These are phyloP conservation scores for Sphagnum contortum DNA, from an alignment of 225 moss, liverwort and hornwort genomes.

Conservation along the genomic window DNA sequence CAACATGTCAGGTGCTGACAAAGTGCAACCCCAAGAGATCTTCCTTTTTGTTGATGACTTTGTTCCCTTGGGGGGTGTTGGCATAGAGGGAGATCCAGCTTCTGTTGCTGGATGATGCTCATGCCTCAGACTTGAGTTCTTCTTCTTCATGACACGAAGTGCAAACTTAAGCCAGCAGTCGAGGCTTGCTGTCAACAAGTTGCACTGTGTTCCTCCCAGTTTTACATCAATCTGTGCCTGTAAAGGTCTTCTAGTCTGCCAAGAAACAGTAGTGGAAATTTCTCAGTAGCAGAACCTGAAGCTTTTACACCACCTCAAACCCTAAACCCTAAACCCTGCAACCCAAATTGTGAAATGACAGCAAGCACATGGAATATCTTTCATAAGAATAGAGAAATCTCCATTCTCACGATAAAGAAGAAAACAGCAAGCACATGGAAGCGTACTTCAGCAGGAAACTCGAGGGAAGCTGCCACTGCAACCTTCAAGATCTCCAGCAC, in stretches of 20 bases:
- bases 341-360: too few relatives aligned
- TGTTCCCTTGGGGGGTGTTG: conserved; percentile 17
- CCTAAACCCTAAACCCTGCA: too few relatives aligned
- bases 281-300: too few relatives aligned
- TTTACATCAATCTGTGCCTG: conserved; percentile 72
- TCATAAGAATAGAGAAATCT: too few relatives aligned
- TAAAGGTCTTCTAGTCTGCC: conserved; percentile 38
- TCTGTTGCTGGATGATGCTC: neutral
- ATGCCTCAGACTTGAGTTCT: too few relatives aligned
- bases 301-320: too few relatives aligned
- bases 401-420: too few relatives aligned
- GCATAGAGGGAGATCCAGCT: conserved; percentile 13
- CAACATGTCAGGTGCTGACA: conserved; percentile 78
- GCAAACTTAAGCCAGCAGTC: conserved; percentile 77
- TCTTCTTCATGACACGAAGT: conserved; percentile 42
- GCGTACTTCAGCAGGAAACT: conserved; percentile 52
- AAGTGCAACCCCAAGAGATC: conserved; percentile 77
- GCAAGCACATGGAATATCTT: too few relatives aligned
- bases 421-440: too few relatives aligned
- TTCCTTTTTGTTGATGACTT: conserved; percentile 38
- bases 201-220: conserved; percentile 75
- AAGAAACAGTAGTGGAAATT: neutral
- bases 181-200: conserved; percentile 56
- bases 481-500: conserved; percentile 73
- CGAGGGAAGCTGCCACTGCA: conserved; percentile 55